Conservation (phyloP, 352 stramenopile species). For the Globisporangium mamillatum region DNA sequence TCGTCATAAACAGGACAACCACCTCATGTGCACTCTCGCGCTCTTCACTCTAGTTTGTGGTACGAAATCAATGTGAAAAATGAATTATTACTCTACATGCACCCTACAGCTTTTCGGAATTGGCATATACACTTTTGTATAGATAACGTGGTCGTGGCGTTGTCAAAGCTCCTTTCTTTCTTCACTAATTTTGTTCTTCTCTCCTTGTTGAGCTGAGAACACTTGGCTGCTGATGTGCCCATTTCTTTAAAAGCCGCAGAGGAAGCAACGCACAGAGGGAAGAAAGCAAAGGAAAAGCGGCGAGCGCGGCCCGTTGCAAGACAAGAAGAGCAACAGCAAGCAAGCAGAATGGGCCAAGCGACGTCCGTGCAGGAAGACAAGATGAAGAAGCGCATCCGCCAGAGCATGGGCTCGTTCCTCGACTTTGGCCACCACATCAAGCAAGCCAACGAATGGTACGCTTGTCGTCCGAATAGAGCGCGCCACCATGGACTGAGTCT, state of each 20-base stretch:
- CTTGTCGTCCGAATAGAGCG: constrained; percentile 6
- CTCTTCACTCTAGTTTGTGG: neutral
- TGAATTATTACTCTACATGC: neutral
- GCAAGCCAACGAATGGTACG: constrained; percentile 78
- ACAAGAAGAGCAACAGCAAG: neutral
- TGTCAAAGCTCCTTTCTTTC: constrained; percentile 12
- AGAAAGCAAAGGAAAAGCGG: neutral
- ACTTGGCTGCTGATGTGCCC: neutral
- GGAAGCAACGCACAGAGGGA: neutral
- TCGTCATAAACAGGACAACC: constrained; percentile 12
- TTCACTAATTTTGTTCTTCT: constrained; percentile 6
- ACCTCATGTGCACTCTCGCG: neutral
- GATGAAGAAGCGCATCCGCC: constrained; percentile 68
- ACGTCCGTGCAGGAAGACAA: constrained; percentile 65
- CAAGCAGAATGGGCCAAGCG: constrained; percentile 55
- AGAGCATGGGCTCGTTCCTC: constrained; percentile 67
- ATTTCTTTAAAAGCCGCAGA: constrained; percentile 18
- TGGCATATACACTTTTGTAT: constrained; percentile 11
- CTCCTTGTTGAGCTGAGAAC: constrained; percentile 6
- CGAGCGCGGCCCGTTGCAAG: neutral
- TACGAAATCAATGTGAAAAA: neutral
- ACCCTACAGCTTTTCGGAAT: neutral
- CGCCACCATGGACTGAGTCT: neutral
- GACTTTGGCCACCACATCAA: constrained; percentile 71
- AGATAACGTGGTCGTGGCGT: neutral